Percentiles rank a stretch among this genome's conserved stretches.
Conservation (phyloP, 306 rosid species). For the Herpetospermum pedunculosum region DNA sequence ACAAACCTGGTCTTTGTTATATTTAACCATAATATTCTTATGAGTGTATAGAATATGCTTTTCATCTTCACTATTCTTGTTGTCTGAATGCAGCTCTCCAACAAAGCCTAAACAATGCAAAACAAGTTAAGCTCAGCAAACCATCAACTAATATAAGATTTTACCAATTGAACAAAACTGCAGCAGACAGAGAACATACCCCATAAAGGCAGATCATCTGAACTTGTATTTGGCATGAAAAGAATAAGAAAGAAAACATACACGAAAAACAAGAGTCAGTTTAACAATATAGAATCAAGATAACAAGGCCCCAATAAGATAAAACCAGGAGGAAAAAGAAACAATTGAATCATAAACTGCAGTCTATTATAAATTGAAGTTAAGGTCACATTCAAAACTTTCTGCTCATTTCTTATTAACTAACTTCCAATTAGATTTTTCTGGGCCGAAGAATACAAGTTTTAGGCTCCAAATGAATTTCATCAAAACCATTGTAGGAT, state of each 20-base stretch:
- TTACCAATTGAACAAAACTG: not conserved
- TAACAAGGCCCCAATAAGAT: not conserved
- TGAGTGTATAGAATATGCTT: constrained; percentile 77
- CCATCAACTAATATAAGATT: not conserved
- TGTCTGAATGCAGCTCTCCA: constrained; percentile 66
- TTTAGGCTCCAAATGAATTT: no score
- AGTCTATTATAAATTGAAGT: not conserved
- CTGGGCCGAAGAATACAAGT: no score
- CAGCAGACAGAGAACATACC: constrained; percentile 35
- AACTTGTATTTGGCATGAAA: constrained; percentile 26
- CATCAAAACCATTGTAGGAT: no score
- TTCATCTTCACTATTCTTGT: constrained; percentile 66
- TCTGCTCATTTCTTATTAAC: not conserved
- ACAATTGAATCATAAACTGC: not conserved
- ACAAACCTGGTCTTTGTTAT: constrained; percentile 86
- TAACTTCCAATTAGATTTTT: not conserved
- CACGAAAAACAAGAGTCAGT: constrained; percentile 23
- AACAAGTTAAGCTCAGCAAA: constrained; percentile 12
- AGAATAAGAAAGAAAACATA: not conserved
- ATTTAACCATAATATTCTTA: constrained; percentile 52
- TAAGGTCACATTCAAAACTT: not conserved
- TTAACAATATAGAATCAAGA: not conserved
- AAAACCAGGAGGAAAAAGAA: not conserved
- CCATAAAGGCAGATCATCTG: constrained; percentile 98
- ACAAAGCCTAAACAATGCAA: constrained; percentile 56